Conservation (phyloP, 2,329 filamentous ascomycete genomes). For the Cryphonectria naterciae region DNA sequence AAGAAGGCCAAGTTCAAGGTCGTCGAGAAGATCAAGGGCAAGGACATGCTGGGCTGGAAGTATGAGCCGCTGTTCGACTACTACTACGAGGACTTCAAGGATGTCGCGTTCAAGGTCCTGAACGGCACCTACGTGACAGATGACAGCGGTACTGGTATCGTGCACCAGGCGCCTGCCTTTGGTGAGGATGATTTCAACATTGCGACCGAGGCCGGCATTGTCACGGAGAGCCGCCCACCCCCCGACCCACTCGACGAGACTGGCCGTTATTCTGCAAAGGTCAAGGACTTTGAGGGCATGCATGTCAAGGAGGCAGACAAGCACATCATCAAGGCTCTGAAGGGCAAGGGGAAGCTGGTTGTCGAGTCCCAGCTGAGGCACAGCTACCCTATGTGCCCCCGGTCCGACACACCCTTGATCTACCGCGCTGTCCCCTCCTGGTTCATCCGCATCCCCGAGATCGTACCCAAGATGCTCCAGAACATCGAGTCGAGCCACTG, state of each 20-base stretch:
- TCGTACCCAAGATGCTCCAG: conserved; percentile 85
- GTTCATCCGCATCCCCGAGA: conserved; percentile 87
- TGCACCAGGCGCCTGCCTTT: conserved; percentile 91
- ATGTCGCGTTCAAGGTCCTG: conserved; percentile 78
- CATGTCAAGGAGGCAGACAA: conserved; percentile 94
- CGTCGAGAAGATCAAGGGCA: conserved; percentile 77
- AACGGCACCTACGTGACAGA: conserved; percentile 86
- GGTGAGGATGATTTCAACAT: conserved; percentile 96
- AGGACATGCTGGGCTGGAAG: conserved; percentile 84
- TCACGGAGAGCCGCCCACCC: conserved; percentile 76
- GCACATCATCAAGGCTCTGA: conserved; percentile 87
- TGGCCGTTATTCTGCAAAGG: conserved; percentile 76
- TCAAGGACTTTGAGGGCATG: conserved; percentile 81
- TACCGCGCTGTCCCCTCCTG: conserved; percentile 91
- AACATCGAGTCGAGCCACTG: conserved; percentile 90
- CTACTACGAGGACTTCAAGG: conserved; percentile 87
- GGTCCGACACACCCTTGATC: conserved; percentile 93
- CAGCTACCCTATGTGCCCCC: conserved; percentile 91
- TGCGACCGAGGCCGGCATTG: conserved; percentile 74
- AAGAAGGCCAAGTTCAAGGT: conserved; percentile 95
- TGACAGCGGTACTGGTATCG: conserved; percentile 89
- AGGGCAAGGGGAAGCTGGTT: conserved; percentile 74
- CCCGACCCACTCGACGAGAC: conserved; percentile 89
- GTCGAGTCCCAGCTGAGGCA: conserved; percentile 88
- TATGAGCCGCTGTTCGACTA: conserved; percentile 91